Evolutionary conservation across 306 rosid species (phyloP).

Genomic region (Inga leiocalycina): DNA sequence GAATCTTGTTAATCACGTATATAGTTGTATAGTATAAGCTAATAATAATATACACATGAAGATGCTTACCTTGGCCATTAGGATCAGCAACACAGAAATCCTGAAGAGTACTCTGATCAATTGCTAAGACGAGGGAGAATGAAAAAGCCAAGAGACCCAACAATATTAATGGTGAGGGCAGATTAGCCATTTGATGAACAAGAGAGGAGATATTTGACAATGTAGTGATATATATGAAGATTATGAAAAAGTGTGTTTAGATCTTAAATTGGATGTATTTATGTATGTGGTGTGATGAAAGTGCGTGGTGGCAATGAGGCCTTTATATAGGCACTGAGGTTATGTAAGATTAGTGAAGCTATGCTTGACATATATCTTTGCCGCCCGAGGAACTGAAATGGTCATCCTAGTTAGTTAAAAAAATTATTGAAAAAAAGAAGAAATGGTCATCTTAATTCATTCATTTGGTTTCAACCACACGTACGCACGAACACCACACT

Average conservation of each 20-base stretch:
- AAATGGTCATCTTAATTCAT: background rate
- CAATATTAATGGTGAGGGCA: constrained; percentile 2
- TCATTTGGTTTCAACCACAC: background rate
- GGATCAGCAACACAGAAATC: constrained; percentile 50
- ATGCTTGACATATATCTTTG: background rate
- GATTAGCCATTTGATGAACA: constrained; percentile 41
- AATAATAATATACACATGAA: background rate
- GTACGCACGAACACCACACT: background rate
- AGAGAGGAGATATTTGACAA: background rate
- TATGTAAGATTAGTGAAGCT: background rate
- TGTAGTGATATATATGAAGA: background rate
- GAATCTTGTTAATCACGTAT: background rate
- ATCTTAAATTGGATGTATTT: constrained; percentile 17
- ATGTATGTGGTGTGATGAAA: background rate
- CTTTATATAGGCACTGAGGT: constrained; percentile 28
- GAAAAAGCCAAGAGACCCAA: constrained; percentile 34
- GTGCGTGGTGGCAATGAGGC: constrained; percentile 16
- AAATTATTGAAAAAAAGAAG: too few relatives aligned
- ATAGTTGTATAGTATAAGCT: background rate
- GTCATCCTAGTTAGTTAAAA: constrained; percentile 5
- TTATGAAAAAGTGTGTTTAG: background rate
- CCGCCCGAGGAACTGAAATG: constrained; percentile 32
- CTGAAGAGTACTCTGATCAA: constrained; percentile 35
- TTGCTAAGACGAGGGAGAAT: constrained; percentile 28
- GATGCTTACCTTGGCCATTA: too few relatives aligned